These are phyloP conservation scores for Salix dunnii DNA, from an alignment of 345 rosid genomes.

Conservation along the genomic window DNA sequence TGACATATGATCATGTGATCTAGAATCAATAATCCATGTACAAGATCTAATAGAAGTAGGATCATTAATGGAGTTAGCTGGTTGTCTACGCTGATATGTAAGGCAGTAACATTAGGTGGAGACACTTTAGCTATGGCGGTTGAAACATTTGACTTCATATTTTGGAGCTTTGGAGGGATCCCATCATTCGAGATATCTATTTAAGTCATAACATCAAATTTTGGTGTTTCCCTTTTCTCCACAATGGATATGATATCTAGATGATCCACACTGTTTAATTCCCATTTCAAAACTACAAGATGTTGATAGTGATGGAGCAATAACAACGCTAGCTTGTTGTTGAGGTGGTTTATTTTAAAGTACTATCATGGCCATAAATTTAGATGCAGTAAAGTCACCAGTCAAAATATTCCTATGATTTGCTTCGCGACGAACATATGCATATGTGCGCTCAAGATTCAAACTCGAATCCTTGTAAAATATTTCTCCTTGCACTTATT, in stretches of 20 bases:
- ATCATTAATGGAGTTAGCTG: not conserved
- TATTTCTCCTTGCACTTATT: too few species aligned
- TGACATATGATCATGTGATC: slow-evolving; percentile 9
- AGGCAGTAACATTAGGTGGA: too few species aligned
- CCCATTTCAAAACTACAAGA: not conserved
- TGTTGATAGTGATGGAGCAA: too few species aligned
- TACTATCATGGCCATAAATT: not conserved
- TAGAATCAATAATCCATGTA: slow-evolving; percentile 4
- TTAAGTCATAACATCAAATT: not conserved
- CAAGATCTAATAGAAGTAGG: not conserved
- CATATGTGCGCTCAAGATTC: too few species aligned
- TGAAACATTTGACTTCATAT: not conserved
- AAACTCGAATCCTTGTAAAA: too few species aligned
- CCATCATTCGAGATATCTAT: not conserved
- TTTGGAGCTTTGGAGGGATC: not conserved
- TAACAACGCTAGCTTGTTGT: too few species aligned
- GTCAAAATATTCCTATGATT: not conserved
- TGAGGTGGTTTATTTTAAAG: not conserved
- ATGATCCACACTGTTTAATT: not conserved
- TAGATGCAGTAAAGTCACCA: not conserved
- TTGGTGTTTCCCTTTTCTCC: not conserved
- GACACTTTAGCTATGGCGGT: too few species aligned
- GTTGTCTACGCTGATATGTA: too few species aligned
- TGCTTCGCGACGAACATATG: not conserved
- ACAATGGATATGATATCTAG: not conserved